Base-by-base conservation (phyloP, 352 stramenopile species). In the Pythium oligandrum region DNA sequence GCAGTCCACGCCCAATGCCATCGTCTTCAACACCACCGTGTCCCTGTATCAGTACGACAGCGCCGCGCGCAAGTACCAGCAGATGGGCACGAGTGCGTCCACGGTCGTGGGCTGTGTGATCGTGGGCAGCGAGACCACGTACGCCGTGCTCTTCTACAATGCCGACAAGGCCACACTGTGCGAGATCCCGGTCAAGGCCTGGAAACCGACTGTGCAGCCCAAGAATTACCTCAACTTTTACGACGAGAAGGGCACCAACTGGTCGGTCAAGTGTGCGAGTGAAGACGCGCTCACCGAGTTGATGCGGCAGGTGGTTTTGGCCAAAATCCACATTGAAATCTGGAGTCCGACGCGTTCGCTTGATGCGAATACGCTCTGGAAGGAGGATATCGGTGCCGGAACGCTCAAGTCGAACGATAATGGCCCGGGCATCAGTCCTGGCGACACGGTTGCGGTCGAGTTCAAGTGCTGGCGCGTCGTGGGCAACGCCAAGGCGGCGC, bases 171-270 rank as follows among this genome's bases (percentile, higher is more conserved):
- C 76, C 55, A 73, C 87, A 52, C 48, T 92, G 34, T 86, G 73
- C 44, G 63, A 75, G 6, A 55, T 86, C 4, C 73, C 77, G 17
- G 47, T 88, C 35, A 80, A 71, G 37, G 65, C 57, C 3, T 81
- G 86, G 56, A 83, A 85, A 38, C 75, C 75, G 5, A 88, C 77
- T 2, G 59, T 90, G 31, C 82, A 92, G 55, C 70, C 82, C 3
- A 89, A 89, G 48, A 70, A 75, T 54, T 92, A 90, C 51, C 65
- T 92, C n/a, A 92, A 89, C 48, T 88, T 92, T 53, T 92, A 92
- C 63, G 82, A 92, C 51, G 75, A 85, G 6, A 70, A 80, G 17
- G 66, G 66, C 2, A 57, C 55, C 2, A 92, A 92, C 59, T 92
- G 78, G 78, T 89, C 77, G 33, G 63, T 86, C n/a, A 86, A 87